Conservation (phyloP, 768 basidiomycete species). For the Mycena albidolilacea region DNA sequence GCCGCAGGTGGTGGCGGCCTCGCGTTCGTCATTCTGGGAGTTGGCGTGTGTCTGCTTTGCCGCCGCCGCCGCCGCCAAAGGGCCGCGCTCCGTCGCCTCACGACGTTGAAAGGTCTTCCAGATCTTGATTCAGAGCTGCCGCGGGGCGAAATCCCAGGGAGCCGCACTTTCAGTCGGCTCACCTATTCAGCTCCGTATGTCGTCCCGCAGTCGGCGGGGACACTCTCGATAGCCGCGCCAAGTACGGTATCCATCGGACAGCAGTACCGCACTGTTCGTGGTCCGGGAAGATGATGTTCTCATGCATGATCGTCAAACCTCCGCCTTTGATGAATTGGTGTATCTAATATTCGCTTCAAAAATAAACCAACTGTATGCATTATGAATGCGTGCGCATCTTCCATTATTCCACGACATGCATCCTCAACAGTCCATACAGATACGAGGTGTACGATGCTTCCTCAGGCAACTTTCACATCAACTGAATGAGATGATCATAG, state of each 20-base stretch:
- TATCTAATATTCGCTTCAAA: not conserved
- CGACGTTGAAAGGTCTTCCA: not conserved
- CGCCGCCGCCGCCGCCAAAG: conserved; percentile 6
- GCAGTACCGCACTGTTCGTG: conserved; percentile 26
- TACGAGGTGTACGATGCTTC: not conserved
- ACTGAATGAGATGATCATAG: conserved; percentile 18
- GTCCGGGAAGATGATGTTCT: not conserved
- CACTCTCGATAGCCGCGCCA: conserved; percentile 29
- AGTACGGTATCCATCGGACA: conserved; percentile 37
- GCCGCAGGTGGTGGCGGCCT: conserved; percentile 18
- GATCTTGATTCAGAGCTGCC: conserved; percentile 15
- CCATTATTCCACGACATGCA: not conserved
- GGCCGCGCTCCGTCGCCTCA: not conserved
- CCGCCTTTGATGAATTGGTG: too few relatives aligned
- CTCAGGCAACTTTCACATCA: conserved; percentile 7
- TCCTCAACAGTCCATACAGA: not conserved
- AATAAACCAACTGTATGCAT: not conserved
- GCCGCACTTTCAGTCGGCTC: conserved; percentile 36
- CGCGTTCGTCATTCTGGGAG: not conserved
- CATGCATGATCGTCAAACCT: too few relatives aligned
- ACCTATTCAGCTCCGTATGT: conserved; percentile 36
- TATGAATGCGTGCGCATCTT: not conserved
- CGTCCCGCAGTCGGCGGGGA: conserved; percentile 22
- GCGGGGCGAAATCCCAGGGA: not conserved
- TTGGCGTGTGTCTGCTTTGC: not conserved